Conservation (phyloP, 2,329 filamentous ascomycete species). For the Clonostachys chloroleuca region DNA sequence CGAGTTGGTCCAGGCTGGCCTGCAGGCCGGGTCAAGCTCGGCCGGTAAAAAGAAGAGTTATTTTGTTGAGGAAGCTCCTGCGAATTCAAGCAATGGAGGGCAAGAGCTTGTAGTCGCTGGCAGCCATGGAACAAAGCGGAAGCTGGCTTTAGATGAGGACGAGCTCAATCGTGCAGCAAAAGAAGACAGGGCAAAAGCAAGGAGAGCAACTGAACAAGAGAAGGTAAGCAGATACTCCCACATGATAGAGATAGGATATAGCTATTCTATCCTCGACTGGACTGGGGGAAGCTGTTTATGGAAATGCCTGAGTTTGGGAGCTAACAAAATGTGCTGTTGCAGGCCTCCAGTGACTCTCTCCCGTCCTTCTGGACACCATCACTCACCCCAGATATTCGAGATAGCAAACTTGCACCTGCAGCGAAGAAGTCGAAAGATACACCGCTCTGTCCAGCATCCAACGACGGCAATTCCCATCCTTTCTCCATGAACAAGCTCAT, state of each 20-base stretch:
- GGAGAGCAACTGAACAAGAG: conserved; percentile 68
- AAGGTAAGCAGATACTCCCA: conserved; percentile 39
- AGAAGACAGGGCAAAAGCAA: conserved; percentile 66
- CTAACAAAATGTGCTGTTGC: conserved; percentile 4
- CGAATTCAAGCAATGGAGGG: not conserved
- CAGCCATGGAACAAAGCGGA: conserved; percentile 52
- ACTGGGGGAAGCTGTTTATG: not conserved
- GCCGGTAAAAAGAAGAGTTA: conserved; percentile 16
- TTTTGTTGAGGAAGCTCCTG: conserved; percentile 31
- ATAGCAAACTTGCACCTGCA: conserved; percentile 46
- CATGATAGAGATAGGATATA: too few species aligned
- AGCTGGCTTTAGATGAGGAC: conserved; percentile 70
- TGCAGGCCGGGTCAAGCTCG: conserved; percentile 26
- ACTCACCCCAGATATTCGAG: conserved; percentile 57
- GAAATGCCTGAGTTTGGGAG: not conserved
- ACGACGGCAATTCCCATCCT: conserved; percentile 59
- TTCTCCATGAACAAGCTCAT: conserved; percentile 78
- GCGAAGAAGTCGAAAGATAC: conserved; percentile 60
- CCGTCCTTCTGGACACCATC: conserved; percentile 94
- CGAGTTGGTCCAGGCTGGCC: conserved; percentile 76
- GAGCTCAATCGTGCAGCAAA: conserved; percentile 67
- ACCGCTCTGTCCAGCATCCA: conserved; percentile 74
- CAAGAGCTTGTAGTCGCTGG: not conserved
- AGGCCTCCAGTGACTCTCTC: conserved; percentile 61
- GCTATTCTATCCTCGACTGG: too few species aligned